These are phyloP conservation scores for Pneumocystis sp. DNA, from an alignment of 1,139 yeast genomes.

Conservation along the genomic window DNA sequence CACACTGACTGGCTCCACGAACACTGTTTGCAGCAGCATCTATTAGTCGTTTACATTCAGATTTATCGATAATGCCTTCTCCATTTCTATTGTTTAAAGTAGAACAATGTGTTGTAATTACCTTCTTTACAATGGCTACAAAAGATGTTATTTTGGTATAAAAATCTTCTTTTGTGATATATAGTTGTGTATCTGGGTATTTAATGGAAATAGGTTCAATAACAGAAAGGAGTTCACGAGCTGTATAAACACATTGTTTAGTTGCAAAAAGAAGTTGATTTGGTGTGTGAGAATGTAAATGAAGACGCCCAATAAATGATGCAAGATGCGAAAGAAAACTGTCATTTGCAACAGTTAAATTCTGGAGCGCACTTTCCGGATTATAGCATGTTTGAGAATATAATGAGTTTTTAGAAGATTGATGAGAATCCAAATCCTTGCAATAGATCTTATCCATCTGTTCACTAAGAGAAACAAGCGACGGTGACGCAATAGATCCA, in stretches of 20 bases:
- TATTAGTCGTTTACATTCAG: slow-evolving; percentile 9
- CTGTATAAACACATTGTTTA: slow-evolving; percentile 29
- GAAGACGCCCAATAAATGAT: slow-evolving; percentile 23
- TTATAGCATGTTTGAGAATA: slow-evolving; percentile 10
- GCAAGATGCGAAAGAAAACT: slow-evolving; percentile 59
- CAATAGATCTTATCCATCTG: not conserved
- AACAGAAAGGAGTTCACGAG: slow-evolving; percentile 28
- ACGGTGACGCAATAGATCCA: not conserved
- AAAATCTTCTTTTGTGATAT: slow-evolving; percentile 25
- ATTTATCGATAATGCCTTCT: slow-evolving; percentile 9
- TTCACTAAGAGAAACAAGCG: not conserved
- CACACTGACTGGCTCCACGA: slow-evolving; percentile 26
- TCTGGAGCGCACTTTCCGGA: slow-evolving; percentile 45
- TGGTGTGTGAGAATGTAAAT: slow-evolving; percentile 21
- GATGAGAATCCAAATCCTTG: not conserved
- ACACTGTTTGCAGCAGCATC: slow-evolving; percentile 23
- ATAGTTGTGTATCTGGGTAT: slow-evolving; percentile 21
- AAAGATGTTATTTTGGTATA: slow-evolving; percentile 21
- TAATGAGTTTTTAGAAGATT: not conserved
- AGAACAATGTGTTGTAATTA: slow-evolving; percentile 14
- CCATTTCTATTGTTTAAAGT: slow-evolving; percentile 12
- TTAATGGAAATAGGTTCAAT: slow-evolving; percentile 24
- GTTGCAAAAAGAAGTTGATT: slow-evolving; percentile 27
- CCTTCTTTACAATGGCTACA: slow-evolving; percentile 21
- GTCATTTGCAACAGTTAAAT: slow-evolving; percentile 62